Conservation (phyloP, 257 asterid species). For the Solanum clarkiae region DNA sequence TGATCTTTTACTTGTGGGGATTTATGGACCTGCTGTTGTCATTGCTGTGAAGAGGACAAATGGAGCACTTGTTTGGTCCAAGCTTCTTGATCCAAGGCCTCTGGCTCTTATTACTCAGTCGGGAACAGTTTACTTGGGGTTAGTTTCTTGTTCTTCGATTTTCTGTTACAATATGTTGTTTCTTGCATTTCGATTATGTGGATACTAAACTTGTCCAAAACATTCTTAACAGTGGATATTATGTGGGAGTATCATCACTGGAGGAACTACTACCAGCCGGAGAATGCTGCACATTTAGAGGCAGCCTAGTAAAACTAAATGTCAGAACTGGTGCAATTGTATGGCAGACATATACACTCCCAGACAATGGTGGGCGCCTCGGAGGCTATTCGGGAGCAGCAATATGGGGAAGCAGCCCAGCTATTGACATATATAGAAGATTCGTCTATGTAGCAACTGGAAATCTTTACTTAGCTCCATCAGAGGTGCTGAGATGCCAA, state of each 20-base stretch:
- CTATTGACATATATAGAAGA: slow-evolving; percentile 33
- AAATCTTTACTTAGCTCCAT: slow-evolving; percentile 53
- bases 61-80: slow-evolving; percentile 52
- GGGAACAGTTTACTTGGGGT: slow-evolving; percentile 43
- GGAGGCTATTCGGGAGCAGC: slow-evolving; percentile 59
- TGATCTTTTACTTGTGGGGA: slow-evolving; percentile 32
- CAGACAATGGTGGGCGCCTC: slow-evolving; percentile 44
- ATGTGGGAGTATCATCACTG: slow-evolving; percentile 62
- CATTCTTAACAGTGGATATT: slow-evolving; percentile 14
- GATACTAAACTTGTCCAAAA: background rate
- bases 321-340: slow-evolving; percentile 31
- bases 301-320: slow-evolving; percentile 58
- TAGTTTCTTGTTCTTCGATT: background rate
- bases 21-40: slow-evolving; percentile 56
- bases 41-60: slow-evolving; percentile 30
- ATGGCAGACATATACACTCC: slow-evolving; percentile 72
- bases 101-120: slow-evolving; percentile 35
- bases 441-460: slow-evolving; percentile 52
- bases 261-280: slow-evolving; percentile 33
- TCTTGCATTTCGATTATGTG: background rate
- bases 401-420: slow-evolving; percentile 81
- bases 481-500: slow-evolving; percentile 41
- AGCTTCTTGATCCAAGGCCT: slow-evolving; percentile 36
- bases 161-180: background rate
- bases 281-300: slow-evolving; percentile 59